Base-by-base conservation (phyloP, 805 yeast species). In the Wickerhamiella parazyma region DNA sequence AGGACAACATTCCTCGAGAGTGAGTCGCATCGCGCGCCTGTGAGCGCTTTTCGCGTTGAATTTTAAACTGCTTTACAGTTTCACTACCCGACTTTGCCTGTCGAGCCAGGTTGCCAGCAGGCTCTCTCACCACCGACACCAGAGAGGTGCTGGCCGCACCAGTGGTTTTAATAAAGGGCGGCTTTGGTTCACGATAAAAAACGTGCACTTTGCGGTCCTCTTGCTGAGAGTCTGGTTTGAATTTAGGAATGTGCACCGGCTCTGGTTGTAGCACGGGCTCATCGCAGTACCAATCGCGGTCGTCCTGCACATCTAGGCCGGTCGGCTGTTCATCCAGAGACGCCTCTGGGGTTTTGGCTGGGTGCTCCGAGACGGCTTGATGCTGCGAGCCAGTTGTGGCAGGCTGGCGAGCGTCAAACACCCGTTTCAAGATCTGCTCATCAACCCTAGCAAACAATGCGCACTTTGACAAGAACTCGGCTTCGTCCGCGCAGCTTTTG, bases 401-500 rank as follows among this genome's bases (percentile, higher is more conserved):
- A n/a, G n/a, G n/a, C 8, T 21, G 24, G 24, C 24, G 24, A 21
- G 8, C 8, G 26, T 31, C 17, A 10, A 12, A 39, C n/a, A 40
- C 17, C 24, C 16, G 18, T 5, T 21, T 14, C 17, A 40, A 25
- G n/a, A 40, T 16, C 14, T 33, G 24, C 12, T 17, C n/a, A 9
- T 36, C 38, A 9, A 36, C 38, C 21, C 24, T 33, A 18, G 35
- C 43, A 25, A 40, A 40, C 10, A 40, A 9, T 4, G 25, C 24
- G 41, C 59, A 54, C 2, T 55, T 51, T 0, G 31, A 35, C 4
- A 46, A 41, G 43, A 58, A 58, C 5, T 41, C 43, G 10, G 36
- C 46, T 3, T 37, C 35, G 22, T 38, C 34, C 6, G 19, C 14
- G 36, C 42, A 29, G 21, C 14, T 39, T 17, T 16, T 28, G 3